Evolutionary conservation across 2,329 filamentous ascomycete genomes (phyloP).

Genomic region (Colletotrichum falcatum): DNA sequence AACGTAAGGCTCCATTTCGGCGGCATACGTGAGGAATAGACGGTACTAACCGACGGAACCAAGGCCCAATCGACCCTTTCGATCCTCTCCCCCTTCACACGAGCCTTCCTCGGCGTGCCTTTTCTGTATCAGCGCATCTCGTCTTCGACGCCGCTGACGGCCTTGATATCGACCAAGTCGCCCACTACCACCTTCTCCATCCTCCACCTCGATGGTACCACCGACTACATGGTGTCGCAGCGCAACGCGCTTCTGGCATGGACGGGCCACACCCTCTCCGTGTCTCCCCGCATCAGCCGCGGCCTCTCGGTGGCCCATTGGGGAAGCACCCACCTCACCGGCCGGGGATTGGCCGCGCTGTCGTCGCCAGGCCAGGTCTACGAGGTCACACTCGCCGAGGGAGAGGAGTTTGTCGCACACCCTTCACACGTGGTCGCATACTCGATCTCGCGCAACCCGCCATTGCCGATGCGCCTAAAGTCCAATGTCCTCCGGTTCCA

Average conservation of each 20-base stretch:
- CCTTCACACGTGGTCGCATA: constrained; percentile 95
- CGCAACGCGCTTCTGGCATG: constrained; percentile 91
- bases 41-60: constrained; percentile 9
- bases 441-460: constrained; percentile 77
- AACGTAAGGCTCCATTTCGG: constrained; percentile 69
- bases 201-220: constrained; percentile 89
- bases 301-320: constrained; percentile 85
- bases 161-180: constrained; percentile 88
- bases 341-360: constrained; percentile 86
- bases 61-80: constrained; percentile 93
- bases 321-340: constrained; percentile 91
- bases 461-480: constrained; percentile 88
- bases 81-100: constrained; percentile 83
- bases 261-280: constrained; percentile 87
- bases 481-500: constrained; percentile 81
- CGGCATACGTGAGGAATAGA: constrained; percentile 15
- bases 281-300: constrained; percentile 80
- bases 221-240: constrained; percentile 95
- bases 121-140: constrained; percentile 95
- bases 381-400: constrained; percentile 81
- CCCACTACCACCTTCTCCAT: constrained; percentile 88
- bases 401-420: constrained; percentile 92
- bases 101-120: constrained; percentile 85
- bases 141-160: constrained; percentile 88
- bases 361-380: constrained; percentile 91